Percentiles rank a stretch among this genome's conserved stretches.
Evolutionary conservation across 306 rosid species (phyloP).

Genomic region (Urtica urens): DNA sequence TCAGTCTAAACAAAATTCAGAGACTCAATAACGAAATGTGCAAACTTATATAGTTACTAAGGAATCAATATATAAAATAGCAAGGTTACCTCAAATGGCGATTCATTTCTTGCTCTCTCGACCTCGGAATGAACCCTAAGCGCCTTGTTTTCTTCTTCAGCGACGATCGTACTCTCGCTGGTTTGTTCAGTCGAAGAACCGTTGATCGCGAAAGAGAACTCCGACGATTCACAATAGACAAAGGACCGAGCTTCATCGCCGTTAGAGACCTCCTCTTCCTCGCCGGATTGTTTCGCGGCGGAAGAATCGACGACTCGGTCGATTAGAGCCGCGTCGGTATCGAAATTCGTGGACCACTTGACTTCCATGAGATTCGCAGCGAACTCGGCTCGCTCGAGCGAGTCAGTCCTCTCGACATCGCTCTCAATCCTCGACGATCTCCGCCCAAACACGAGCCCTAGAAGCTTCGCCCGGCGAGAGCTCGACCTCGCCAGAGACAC

Average conservation of each 20-base stretch:
- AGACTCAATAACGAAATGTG: neutral
- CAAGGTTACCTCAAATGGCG: constrained; percentile 38
- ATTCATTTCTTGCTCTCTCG: constrained; percentile 25
- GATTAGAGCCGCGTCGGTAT: constrained; percentile 15
- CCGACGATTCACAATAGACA: constrained; percentile 27
- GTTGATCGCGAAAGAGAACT: constrained; percentile 17
- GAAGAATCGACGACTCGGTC: constrained; percentile 12
- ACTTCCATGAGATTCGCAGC: constrained; percentile 77
- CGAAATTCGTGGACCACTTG: constrained; percentile 73
- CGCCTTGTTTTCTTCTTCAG: constrained; percentile 24
- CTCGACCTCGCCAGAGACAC: constrained; percentile 20
- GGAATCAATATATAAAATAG: too few relatives aligned
- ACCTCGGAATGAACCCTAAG: constrained; percentile 28
- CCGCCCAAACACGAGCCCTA: constrained; percentile 50
- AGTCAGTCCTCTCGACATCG: constrained; percentile 23
- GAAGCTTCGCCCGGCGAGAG: constrained; percentile 38
- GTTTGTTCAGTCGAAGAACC: constrained; percentile 25
- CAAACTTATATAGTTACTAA: neutral
- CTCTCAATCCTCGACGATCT: constrained; percentile 33
- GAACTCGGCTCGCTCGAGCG: constrained; percentile 61
- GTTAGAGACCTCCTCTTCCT: constrained; percentile 24
- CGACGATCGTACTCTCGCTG: constrained; percentile 17
- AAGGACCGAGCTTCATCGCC: constrained; percentile 17
- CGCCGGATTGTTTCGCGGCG: constrained; percentile 19
- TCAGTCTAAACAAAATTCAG: constrained; percentile 10